A percentile compares a stretch with the other conserved stretches of the same genome.
These are phyloP conservation scores for Saksenaea vasiformis DNA, from an alignment of 371 early-diverging fungal species.

Conservation along the genomic window DNA sequence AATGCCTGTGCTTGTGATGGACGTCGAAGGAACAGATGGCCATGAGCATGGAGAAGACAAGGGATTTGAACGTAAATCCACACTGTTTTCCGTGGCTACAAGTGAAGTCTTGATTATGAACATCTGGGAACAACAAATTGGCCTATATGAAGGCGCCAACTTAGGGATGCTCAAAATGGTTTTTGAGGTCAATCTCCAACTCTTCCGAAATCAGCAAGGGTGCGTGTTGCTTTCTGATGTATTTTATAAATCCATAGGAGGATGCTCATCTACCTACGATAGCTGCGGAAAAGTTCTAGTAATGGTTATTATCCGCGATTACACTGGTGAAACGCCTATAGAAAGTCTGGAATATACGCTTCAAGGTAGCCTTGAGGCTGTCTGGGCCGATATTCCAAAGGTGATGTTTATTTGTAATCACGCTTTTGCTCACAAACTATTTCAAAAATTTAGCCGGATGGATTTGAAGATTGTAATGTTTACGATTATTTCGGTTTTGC, in stretches of 20 bases:
- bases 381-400: conserved; percentile 89
- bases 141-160: conserved; percentile 98
- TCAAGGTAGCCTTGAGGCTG: conserved; percentile 81
- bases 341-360: conserved; percentile 78
- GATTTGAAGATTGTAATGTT: conserved; percentile 76
- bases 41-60: conserved; percentile 98
- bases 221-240: too few species aligned
- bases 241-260: too few species aligned
- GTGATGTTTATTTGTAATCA: too few species aligned
- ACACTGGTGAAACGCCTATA: conserved; percentile 87
- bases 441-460: conserved; percentile 80
- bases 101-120: conserved; percentile 96
- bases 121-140: conserved; percentile 97
- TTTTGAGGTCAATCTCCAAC: conserved; percentile 95
- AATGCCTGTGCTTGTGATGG: conserved; percentile 89
- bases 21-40: conserved; percentile 99
- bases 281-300: conserved; percentile 85
- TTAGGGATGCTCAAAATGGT: conserved; percentile 98
- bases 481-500: conserved; percentile 91
- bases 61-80: conserved; percentile 98
- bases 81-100: conserved; percentile 95
- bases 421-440: too few species aligned
- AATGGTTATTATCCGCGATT: conserved; percentile 96
- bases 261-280: conserved; percentile 3
- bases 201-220: conserved; percentile 83